Base-by-base conservation (phyloP, 2,329 filamentous ascomycete genomes). In the Aspergillus niger region DNA sequence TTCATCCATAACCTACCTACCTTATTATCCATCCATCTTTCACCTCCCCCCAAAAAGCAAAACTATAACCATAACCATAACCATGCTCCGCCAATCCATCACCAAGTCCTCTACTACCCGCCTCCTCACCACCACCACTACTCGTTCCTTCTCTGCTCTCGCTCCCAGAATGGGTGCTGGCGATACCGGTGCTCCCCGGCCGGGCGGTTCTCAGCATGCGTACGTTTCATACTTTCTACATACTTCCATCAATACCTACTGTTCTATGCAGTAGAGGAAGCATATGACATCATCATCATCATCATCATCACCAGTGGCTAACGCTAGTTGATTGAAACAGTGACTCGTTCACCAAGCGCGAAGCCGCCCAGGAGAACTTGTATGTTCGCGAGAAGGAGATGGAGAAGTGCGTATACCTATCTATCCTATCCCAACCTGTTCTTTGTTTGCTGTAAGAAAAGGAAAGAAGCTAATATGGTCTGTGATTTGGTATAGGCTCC, bases 291-390 rank as follows among this genome's bases (percentile, higher is more conserved):
- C 66, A 70, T 67, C 55, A 51, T 55, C 60, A 48, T 17, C 55
- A 51, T 55, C 60, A 48, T 17, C 56, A 38, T 50, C 44, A 48
- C 4, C 26, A 30, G 22, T 48, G 39, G 48, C 63, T 66, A 56
- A 65, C 39, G 4, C 26, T 8, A 20, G 28, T 26, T 44, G 32
- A 8, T 41, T 50, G 43, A 26, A 15, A 13, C 67, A 96, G 94
- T 70, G 94, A 99, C 76, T 87, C 91, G 59, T 99, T 97, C 86
- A 91, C 89, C 81, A 90, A 89, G 81, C 92, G 95, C 71, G 95
- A 99, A 81, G 86, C 89, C 76, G 94, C 94, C 68, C 85, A 82
- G 75, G 95, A 98, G 82, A 89, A 92, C 77, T 86, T 86, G 70
- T 91, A 90, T 80, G 92, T 99, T 80, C 87, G 87, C 72, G 83